Evolutionary conservation across 208 protist species (phyloP).

Genomic region (Leishmania turanica): DNA sequence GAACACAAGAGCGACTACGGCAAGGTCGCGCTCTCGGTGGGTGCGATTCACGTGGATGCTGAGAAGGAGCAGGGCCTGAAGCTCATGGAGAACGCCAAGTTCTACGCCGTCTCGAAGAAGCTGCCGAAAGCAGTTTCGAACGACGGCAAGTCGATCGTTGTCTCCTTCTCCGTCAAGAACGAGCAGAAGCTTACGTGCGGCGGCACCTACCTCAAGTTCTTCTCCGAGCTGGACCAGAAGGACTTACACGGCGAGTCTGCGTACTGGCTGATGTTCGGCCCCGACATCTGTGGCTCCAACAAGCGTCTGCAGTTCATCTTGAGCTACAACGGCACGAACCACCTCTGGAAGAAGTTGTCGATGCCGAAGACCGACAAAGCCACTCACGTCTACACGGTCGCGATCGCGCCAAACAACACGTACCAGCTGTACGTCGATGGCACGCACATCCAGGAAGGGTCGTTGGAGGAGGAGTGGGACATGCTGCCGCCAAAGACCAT

Average conservation of each 20-base stretch:
- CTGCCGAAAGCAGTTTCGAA: conserved; percentile 76
- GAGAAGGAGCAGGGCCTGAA: conserved; percentile 82
- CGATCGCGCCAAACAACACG: conserved; percentile 89
- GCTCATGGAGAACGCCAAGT: conserved; percentile 84
- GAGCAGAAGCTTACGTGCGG: conserved; percentile 92
- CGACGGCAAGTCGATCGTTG: conserved; percentile 87
- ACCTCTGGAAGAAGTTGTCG: conserved; percentile 82
- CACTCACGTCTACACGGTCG: conserved; percentile 95
- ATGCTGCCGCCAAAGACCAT: conserved; percentile 87
- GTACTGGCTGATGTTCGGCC: conserved; percentile 97
- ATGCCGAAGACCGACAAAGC: conserved; percentile 65
- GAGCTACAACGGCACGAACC: conserved; percentile 93
- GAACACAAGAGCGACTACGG: conserved; percentile 62
- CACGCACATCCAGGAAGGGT: conserved; percentile 56
- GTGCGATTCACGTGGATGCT: conserved; percentile 59
- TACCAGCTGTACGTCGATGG: conserved; percentile 93
- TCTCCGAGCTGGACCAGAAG: conserved; percentile 77
- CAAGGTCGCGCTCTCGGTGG: conserved; percentile 57
- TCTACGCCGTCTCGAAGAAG: conserved; percentile 89
- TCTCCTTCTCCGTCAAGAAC: conserved; percentile 93
- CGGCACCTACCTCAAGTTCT: conserved; percentile 94
- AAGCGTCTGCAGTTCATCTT: conserved; percentile 95
- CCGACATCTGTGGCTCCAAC: conserved; percentile 91
- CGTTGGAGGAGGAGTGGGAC: conserved; percentile 90
- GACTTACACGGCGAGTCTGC: conserved; percentile 87